Percentiles rank a stretch among this genome's conserved stretches.
Conservation (phyloP, 2,329 filamentous ascomycete genomes). For the Trichoderma brevicompactum region DNA sequence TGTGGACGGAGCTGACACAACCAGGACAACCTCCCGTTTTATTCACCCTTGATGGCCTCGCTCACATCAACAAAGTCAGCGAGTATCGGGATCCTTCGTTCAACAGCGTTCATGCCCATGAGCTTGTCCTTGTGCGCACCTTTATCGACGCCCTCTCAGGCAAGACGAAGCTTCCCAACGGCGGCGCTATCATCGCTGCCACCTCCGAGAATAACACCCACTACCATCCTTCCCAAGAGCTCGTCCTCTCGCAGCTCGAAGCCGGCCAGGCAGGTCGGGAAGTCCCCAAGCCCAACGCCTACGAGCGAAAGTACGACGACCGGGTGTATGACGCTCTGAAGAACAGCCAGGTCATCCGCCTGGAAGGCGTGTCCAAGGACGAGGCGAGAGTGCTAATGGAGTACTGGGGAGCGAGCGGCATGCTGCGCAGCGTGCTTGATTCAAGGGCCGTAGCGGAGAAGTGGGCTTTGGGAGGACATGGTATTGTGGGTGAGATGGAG, state of each 20-base stretch:
- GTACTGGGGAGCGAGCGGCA: slow-evolving; percentile 88
- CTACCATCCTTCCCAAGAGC: slow-evolving; percentile 66
- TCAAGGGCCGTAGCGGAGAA: slow-evolving; percentile 75
- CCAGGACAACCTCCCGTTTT: slow-evolving; percentile 64
- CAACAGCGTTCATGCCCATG: slow-evolving; percentile 81
- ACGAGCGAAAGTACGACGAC: slow-evolving; percentile 60
- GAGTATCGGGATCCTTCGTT: slow-evolving; percentile 74
- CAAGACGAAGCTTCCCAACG: slow-evolving; percentile 63
- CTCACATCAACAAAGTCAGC: slow-evolving; percentile 78
- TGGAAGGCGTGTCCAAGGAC: slow-evolving; percentile 71
- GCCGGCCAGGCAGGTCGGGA: slow-evolving; percentile 48
- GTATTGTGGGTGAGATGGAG: slow-evolving; percentile 85
- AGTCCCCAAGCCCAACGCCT: slow-evolving; percentile 55
- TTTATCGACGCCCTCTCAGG: slow-evolving; percentile 76
- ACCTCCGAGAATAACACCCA: slow-evolving; percentile 74
- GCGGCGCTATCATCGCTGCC: slow-evolving; percentile 77
- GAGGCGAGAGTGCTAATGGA: slow-evolving; percentile 85
- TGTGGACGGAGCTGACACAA: slow-evolving; percentile 77
- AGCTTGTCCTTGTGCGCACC: slow-evolving; percentile 74
- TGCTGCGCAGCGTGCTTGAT: slow-evolving; percentile 72
- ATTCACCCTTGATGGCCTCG: slow-evolving; percentile 76
- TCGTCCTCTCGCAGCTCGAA: slow-evolving; percentile 64
- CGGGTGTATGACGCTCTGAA: slow-evolving; percentile 59
- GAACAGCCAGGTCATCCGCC: slow-evolving; percentile 55
- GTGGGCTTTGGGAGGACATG: slow-evolving; percentile 81